phyloP scores from a whole-genome alignment of 169 alveolate species.

The Plasmodium falciparum region DNA sequence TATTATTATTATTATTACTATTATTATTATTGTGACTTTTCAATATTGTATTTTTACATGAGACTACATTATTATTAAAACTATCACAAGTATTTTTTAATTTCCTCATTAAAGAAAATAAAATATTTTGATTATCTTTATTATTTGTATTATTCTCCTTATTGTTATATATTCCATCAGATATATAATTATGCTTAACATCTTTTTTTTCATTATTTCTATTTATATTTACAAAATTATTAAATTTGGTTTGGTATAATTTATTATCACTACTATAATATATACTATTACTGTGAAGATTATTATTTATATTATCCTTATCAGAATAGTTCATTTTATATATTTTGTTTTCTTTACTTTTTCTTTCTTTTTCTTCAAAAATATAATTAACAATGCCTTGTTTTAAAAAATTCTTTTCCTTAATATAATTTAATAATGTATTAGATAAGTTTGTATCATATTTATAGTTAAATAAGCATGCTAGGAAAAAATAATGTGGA shows the following conservation, averaged over 20 bases:
- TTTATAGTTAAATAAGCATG: constrained; percentile 54
- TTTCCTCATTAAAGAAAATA: background rate
- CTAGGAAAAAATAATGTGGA: constrained; percentile 61
- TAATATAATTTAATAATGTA: constrained; percentile 21
- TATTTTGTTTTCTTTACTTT: too few relatives aligned
- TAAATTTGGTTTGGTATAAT: too few relatives aligned
- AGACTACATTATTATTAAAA: background rate
- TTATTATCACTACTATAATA: too few relatives aligned
- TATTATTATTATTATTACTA: background rate
- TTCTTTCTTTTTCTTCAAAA: background rate
- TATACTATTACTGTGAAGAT: background rate
- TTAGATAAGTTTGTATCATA: constrained; percentile 49
- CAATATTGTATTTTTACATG: background rate
- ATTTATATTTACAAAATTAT: too few relatives aligned
- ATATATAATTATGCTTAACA: background rate
- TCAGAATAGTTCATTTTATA: too few relatives aligned
- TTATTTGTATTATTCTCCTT: constrained; percentile 1
- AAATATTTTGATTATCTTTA: constrained; percentile 4
- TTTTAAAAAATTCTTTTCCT: constrained; percentile 19
- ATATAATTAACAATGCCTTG: constrained; percentile 27
- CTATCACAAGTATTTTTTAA: background rate
- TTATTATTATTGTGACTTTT: background rate
- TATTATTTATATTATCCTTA: background rate
- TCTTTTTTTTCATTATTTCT: background rate
- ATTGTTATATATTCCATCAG: background rate